Evolutionary conservation across 2,329 filamentous ascomycete species (phyloP).

Genomic region (Fusarium globosum): DNA sequence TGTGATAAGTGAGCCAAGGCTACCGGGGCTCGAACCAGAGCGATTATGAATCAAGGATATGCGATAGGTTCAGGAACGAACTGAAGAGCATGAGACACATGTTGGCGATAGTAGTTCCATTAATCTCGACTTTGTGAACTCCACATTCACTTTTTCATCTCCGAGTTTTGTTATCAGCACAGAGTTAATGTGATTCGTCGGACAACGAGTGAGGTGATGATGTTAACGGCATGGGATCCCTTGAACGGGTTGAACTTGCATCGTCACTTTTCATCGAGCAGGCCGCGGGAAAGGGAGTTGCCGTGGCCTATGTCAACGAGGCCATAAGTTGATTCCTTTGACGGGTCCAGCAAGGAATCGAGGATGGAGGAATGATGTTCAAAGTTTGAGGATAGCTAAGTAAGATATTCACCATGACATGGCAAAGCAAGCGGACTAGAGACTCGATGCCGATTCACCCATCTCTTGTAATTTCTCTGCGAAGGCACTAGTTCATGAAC

Average conservation of each 20-base stretch:
- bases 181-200: background rate
- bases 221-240: background rate
- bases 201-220: background rate
- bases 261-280: too few species aligned
- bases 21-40: rapidly evolving
- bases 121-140: too few species aligned
- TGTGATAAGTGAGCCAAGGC: background rate
- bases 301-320: too few species aligned
- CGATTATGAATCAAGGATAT: background rate
- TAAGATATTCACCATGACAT: rapidly evolving
- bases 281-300: too few species aligned
- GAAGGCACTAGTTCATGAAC: rapidly evolving
- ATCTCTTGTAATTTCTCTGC: rapidly evolving
- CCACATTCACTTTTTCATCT: background rate
- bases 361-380: too few species aligned
- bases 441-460: too few species aligned
- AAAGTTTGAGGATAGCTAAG: rapidly evolving
- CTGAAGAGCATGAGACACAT: background rate
- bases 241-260: rapidly evolving
- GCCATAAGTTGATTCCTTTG: rapidly evolving
- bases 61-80: background rate
- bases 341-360: too few species aligned
- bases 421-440: rapidly evolving
- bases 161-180: too few species aligned
- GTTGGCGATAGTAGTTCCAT: rapidly evolving